Conservation (phyloP, 1,284 basidiomycete species). For the Trametes hirsuta region DNA sequence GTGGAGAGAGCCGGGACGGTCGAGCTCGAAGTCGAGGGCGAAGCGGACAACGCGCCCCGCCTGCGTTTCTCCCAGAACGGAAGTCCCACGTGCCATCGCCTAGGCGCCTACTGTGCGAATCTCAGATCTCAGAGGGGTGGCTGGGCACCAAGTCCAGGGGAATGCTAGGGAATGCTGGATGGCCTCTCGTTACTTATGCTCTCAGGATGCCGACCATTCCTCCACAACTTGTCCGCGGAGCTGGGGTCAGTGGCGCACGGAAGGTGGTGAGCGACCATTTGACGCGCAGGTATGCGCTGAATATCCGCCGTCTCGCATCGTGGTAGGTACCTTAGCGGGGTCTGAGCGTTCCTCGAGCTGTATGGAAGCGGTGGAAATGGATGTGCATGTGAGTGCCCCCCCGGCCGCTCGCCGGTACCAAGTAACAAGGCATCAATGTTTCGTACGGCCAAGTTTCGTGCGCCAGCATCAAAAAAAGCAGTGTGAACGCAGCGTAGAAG, state of each 20-base stretch:
- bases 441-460: too few relatives aligned
- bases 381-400: not conserved
- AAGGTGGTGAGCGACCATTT: not conserved
- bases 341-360: too few relatives aligned
- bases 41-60: slow-evolving; percentile 8
- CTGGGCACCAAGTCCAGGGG: not conserved
- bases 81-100: slow-evolving; percentile 5
- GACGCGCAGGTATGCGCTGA: too few relatives aligned
- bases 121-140: not conserved
- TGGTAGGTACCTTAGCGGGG: too few relatives aligned
- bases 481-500: too few relatives aligned
- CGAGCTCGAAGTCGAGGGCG: slow-evolving; percentile 5
- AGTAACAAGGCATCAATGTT: not conserved
- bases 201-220: not conserved
- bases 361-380: too few relatives aligned
- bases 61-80: slow-evolving; percentile 14
- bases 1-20: not conserved
- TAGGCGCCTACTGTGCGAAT: not conserved
- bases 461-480: too few relatives aligned
- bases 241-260: not conserved
- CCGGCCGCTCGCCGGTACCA: not conserved
- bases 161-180: not conserved
- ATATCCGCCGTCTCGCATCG: too few relatives aligned
- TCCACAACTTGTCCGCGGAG: not conserved
- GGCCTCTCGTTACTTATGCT: not conserved